Base-by-base conservation (phyloP, 2,329 filamentous ascomycete species). In the Colletotrichum lupini region DNA sequence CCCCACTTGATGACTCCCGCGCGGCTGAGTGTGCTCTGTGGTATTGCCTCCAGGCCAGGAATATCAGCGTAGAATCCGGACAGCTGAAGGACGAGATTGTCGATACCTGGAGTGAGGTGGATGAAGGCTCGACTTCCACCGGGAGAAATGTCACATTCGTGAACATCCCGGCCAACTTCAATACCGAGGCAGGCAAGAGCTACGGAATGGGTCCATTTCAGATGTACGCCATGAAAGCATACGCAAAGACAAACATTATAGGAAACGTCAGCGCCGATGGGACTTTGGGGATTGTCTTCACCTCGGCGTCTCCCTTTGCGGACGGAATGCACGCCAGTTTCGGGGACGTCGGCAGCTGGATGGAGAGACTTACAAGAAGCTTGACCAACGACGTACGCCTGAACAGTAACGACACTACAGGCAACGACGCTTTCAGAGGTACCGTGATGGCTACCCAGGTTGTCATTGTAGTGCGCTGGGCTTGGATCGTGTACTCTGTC, bases 11-110 rank as follows among this genome's bases (percentile, higher is more conserved):
- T 0, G 58, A 72, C 8, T 71, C 58, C 0, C 76, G 73, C 9
- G 82, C 78, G 4, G 75, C 76, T 30, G 77, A 81, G 58, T 83
- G 82, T 56, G 77, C 77, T 1, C 56, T 83, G 2, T 83, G 81
- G 82, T 81, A 82, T 63, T 83, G 82, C 56, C 76, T 83, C n/a
- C 77, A 80, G 63, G 78, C 77, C 8, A 80, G 79, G 61, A 77
- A 78, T 12, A 67, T 81, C 30, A 75, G 73, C 1, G 77, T 82
- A 6, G 74, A 58, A 19, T 77, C 81, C 26, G 81, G 82, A 24
- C 69, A 76, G 37, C 74, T 79, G 24, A 75, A 75, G 19, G 78
- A 79, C 55, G 76, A 61, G 0, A 66, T 77, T 1, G 65, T 78
- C 6, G 76, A 56, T 12, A 79, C 75, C 56, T 82, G 79, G 81